Base-by-base conservation (phyloP, 805 yeast species). In the Yarrowia sp. region DNA sequence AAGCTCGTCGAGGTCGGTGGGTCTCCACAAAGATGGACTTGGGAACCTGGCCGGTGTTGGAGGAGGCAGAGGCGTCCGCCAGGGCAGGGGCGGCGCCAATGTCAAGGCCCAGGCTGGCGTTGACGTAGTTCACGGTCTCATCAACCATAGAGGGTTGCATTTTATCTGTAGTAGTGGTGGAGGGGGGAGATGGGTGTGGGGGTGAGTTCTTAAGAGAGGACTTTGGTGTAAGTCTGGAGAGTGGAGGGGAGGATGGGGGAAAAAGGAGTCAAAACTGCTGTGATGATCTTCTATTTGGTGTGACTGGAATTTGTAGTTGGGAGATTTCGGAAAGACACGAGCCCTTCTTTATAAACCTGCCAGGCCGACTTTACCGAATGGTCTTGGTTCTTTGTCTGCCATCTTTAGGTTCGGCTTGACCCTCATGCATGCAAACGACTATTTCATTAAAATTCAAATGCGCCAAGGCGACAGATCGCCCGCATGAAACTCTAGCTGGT, bases 21-120 rank as follows among this genome's bases (percentile, higher is more conserved):
- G 47, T 15, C 38, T 50, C 38, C 2, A 30, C 65, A 36, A 58
- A 50, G 12, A 36, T 36, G 17, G 47, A 36, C 67, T 20, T 56
- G 15, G 58, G 33, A 3, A 44, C 53, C 10, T 13, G 66, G 44
- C 5, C 46, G 43, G 17, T 17, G 36, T 50, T 69, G 68, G 58
- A 53, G 42, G 50, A 38, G 46, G 55, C 42, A 12, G 60, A 30
- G 68, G 50, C 38, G 56, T 58, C 63, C n/a, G 70, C 50, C 10
- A 46, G 46, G 20, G 68, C 47, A 17, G 63, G 44, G 66, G 44
- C 71, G 65, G 84, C 73, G 0, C 87, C 87, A 4, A 84, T 81
- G 68, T 83, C 78, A 70, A 87, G 86, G 0, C 90, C 90, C 66
- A 88, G 86, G 47, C 80, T 76, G 55, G 80, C 74, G 74, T 89